Conservation (phyloP, 331 rosid species). For the Acacia pycnantha region DNA sequence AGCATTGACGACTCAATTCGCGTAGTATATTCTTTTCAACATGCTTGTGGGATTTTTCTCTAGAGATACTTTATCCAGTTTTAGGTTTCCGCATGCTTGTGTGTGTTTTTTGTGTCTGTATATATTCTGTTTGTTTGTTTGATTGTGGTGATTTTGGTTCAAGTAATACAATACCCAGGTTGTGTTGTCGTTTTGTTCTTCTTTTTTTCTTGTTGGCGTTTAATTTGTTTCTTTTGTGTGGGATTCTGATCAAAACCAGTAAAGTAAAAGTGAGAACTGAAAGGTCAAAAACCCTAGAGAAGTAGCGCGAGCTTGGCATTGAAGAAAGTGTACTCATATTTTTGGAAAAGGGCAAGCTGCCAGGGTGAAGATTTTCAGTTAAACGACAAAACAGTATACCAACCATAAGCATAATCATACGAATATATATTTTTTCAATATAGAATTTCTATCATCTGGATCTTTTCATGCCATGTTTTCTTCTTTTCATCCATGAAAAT, state of each 20-base stretch:
- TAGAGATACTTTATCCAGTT: too few species aligned
- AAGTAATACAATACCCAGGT: background rate
- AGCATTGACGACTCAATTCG: too few species aligned
- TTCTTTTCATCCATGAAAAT: too few species aligned
- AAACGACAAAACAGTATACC: slow-evolving; percentile 4
- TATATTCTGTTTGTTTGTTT: slow-evolving; percentile 4
- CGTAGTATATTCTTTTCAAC: too few species aligned
- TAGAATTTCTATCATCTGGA: background rate
- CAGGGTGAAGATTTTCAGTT: slow-evolving; percentile 34
- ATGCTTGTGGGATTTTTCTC: too few species aligned
- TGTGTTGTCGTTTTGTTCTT: slow-evolving; percentile 37
- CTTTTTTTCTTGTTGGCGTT: background rate
- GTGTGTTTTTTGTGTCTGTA: background rate
- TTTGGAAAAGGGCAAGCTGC: slow-evolving; percentile 20
- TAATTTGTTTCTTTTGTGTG: background rate
- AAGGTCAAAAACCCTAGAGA: slow-evolving; percentile 20
- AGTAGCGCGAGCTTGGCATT: background rate
- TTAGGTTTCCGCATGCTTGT: too few species aligned
- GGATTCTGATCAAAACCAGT: background rate
- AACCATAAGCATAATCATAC: background rate
- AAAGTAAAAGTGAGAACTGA: background rate
- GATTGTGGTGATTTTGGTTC: background rate
- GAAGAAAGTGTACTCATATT: slow-evolving; percentile 4
- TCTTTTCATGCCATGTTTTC: too few species aligned
- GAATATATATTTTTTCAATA: background rate